These are phyloP conservation scores for Mychonastes homosphaera DNA, from an alignment of 139 green algal genomes.

Conservation along the genomic window DNA sequence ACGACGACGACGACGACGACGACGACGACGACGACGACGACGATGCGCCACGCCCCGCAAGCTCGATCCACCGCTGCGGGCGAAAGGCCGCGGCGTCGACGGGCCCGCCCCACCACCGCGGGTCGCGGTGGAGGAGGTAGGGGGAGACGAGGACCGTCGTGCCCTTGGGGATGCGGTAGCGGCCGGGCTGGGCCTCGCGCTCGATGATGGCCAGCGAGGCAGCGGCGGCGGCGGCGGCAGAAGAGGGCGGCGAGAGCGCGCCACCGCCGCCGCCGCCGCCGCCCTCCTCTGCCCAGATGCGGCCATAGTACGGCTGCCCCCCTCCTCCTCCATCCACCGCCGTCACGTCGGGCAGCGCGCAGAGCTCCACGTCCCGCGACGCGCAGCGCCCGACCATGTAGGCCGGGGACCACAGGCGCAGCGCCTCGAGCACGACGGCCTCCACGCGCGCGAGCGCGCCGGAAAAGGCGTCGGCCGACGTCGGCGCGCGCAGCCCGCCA, in stretches of 20 bases:
- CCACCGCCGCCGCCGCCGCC: too few relatives aligned
- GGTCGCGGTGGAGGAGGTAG: constrained; percentile 71
- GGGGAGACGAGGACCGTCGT: constrained; percentile 57
- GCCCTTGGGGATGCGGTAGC: constrained; percentile 28
- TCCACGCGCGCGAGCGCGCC: constrained; percentile 42
- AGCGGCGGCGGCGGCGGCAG: too few relatives aligned
- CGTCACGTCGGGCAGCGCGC: too few relatives aligned
- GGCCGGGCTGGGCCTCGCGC: too few relatives aligned
- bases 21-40: too few relatives aligned
- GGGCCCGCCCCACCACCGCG: constrained; percentile 5
- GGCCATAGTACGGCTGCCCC: too few relatives aligned
- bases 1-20: too few relatives aligned
- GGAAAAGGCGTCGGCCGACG: constrained; percentile 16
- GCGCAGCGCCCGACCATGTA: constrained; percentile 82
- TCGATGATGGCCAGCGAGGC: too few relatives aligned
- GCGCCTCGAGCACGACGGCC: constrained; percentile 62
- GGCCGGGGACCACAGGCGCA: constrained; percentile 73
- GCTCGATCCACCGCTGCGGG: constrained; percentile 54
- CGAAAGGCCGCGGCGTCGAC: constrained; percentile 31
- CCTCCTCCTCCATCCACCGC: too few relatives aligned
- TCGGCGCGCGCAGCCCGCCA: constrained; percentile 2
- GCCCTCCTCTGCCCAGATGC: too few relatives aligned
- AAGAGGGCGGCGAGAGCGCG: too few relatives aligned
- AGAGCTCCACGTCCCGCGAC: constrained; percentile 19
- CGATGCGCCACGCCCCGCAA: too few relatives aligned